Conservation (phyloP, 2,329 filamentous ascomycete species). For the Didymellaceae sp. region DNA sequence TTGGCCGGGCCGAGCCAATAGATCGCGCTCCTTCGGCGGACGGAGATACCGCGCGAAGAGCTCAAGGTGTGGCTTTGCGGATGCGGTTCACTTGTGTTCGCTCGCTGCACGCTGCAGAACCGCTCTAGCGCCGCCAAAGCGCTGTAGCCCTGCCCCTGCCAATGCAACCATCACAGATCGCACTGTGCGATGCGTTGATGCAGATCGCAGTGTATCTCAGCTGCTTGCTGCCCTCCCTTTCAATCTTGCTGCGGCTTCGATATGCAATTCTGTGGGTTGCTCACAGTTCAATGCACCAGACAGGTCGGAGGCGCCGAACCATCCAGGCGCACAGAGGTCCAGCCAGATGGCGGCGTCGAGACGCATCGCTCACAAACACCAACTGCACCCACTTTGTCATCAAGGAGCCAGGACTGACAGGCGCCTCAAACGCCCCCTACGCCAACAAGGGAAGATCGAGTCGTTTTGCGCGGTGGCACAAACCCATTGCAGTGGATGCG, state of each 20-base stretch:
- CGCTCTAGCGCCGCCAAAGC: slow-evolving; percentile 14
- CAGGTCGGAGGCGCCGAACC: slow-evolving; percentile 24
- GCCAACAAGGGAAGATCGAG: slow-evolving; percentile 10
- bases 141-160: slow-evolving; percentile 13
- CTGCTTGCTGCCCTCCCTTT: slow-evolving; percentile 30
- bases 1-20: slow-evolving; percentile 36
- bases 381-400: slow-evolving; percentile 17
- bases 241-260: slow-evolving; percentile 13
- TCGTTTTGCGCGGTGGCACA: slow-evolving; percentile 21
- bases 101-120: too few relatives aligned
- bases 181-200: slow-evolving; percentile 4
- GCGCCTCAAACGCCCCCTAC: slow-evolving; percentile 25
- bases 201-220: slow-evolving; percentile 23
- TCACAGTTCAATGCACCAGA: slow-evolving; percentile 19
- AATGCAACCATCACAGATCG: slow-evolving; percentile 11
- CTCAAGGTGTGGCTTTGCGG: slow-evolving; percentile 20
- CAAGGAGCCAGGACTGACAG: slow-evolving; percentile 24
- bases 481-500: slow-evolving; percentile 22
- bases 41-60: slow-evolving; percentile 18
- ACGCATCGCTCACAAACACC: slow-evolving; percentile 6
- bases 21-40: slow-evolving; percentile 12
- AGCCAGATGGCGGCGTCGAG: slow-evolving; percentile 3
- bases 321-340: slow-evolving; percentile 18
- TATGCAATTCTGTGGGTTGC: background rate
- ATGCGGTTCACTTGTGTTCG: slow-evolving; percentile 19